Conservation (phyloP, 2,329 filamentous ascomycete species). For the Pseudogymnoascus sp. region DNA sequence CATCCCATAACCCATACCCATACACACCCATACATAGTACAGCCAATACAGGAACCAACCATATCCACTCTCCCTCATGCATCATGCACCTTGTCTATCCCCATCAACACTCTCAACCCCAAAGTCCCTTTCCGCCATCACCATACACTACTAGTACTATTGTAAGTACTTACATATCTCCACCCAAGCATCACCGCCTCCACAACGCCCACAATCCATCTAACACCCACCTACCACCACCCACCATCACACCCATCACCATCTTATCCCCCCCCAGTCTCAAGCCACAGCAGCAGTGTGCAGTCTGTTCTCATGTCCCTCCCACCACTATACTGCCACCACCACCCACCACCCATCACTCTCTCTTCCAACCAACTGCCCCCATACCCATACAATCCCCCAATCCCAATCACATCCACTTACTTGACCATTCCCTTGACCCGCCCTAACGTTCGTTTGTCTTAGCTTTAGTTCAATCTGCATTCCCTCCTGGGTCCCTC, state of each 20-base stretch:
- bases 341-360: not conserved
- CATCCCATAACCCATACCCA: not conserved
- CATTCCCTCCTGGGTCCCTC: not conserved
- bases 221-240: not conserved
- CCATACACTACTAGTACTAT: not conserved
- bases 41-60: not conserved
- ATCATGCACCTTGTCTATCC: constrained; percentile 7
- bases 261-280: not conserved
- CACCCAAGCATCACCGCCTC: not conserved
- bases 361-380: not conserved
- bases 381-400: not conserved
- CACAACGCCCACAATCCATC: not conserved
- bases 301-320: constrained; percentile 1
- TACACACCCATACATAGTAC: not conserved
- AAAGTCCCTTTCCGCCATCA: constrained; percentile 8
- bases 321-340: not conserved
- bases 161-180: not conserved
- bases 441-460: constrained; percentile 7
- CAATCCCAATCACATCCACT: constrained; percentile 4
- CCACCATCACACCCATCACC: not conserved
- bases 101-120: constrained; percentile 2
- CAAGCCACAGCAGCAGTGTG: not conserved
- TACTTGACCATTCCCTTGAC: constrained; percentile 1
- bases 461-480: not conserved
- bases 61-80: not conserved